Conservation (phyloP, 257 asterid genomes). For the Lithospermum erythrorhizon region DNA sequence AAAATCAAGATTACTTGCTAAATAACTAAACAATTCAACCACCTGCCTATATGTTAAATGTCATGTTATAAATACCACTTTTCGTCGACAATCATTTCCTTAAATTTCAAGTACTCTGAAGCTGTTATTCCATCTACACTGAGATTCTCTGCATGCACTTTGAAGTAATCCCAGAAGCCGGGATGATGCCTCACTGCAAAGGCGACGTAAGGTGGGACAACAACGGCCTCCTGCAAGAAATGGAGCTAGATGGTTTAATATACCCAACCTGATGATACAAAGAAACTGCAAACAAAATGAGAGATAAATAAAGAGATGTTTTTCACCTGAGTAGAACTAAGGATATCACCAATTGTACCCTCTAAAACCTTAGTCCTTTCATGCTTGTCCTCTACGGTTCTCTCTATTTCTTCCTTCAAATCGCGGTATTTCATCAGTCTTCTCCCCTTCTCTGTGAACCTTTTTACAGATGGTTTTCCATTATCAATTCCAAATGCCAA, state of each 20-base stretch:
- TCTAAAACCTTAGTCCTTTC: slow-evolving; percentile 57
- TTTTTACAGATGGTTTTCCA: slow-evolving; percentile 5
- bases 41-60: no score
- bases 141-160: slow-evolving; percentile 49
- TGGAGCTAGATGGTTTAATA: neutral
- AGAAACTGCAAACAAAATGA: neutral
- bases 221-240: slow-evolving; percentile 59
- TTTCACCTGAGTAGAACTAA: slow-evolving; percentile 59
- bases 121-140: slow-evolving; percentile 42
- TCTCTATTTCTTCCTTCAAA: slow-evolving; percentile 58
- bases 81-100: slow-evolving; percentile 52
- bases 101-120: slow-evolving; percentile 50
- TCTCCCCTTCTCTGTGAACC: slow-evolving; percentile 49
- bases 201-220: slow-evolving; percentile 69
- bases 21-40: no score
- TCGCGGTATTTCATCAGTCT: slow-evolving; percentile 63
- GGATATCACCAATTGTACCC: slow-evolving; percentile 57
- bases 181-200: slow-evolving; percentile 61
- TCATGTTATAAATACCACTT: slow-evolving; percentile 30
- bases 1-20: no score
- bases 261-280: neutral
- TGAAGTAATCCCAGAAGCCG: slow-evolving; percentile 60
- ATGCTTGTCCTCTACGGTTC: slow-evolving; percentile 48
- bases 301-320: neutral
- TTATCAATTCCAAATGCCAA: neutral